phyloP scores from a whole-genome alignment of 164 flowering plant genomes.

The Sedum album region DNA sequence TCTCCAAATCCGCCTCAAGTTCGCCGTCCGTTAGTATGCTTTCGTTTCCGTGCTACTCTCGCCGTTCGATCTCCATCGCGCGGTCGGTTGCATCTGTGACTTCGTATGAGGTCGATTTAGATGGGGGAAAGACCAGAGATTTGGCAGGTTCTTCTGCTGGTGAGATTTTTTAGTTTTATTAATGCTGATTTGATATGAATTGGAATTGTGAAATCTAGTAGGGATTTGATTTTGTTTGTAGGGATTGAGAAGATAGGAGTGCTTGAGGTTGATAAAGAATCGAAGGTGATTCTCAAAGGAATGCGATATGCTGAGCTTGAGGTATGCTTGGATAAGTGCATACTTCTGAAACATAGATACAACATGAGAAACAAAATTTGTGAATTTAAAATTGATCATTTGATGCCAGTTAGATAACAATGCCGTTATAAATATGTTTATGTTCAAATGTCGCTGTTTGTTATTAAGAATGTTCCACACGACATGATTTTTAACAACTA shows the following conservation, averaged over 20 bases:
- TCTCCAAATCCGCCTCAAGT: too few species aligned
- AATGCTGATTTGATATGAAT: background rate
- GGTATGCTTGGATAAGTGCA: slow-evolving; percentile 34
- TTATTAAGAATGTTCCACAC: too few species aligned
- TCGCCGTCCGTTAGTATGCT: background rate
- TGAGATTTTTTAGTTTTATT: background rate
- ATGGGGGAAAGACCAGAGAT: too few species aligned
- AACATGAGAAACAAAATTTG: too few species aligned
- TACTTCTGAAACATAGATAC: too few species aligned
- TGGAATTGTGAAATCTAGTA: background rate
- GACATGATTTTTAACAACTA: too few species aligned
- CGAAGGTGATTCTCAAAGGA: slow-evolving; percentile 63
- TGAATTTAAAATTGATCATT: too few species aligned
- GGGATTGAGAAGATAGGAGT: slow-evolving; percentile 9
- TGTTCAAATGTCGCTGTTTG: too few species aligned
- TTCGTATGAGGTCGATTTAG: background rate
- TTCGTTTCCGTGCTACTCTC: background rate
- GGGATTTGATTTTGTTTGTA: slow-evolving; percentile 7
- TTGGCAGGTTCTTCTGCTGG: background rate
- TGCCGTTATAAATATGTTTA: too few species aligned
- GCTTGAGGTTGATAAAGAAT: slow-evolving; percentile 13
- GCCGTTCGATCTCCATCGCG: background rate
- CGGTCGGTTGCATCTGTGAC: background rate
- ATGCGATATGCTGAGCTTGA: slow-evolving; percentile 71
- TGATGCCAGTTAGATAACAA: too few species aligned